These are phyloP conservation scores for Thelonectria discophora DNA, from an alignment of 2,329 filamentous ascomycete species.

Conservation along the genomic window DNA sequence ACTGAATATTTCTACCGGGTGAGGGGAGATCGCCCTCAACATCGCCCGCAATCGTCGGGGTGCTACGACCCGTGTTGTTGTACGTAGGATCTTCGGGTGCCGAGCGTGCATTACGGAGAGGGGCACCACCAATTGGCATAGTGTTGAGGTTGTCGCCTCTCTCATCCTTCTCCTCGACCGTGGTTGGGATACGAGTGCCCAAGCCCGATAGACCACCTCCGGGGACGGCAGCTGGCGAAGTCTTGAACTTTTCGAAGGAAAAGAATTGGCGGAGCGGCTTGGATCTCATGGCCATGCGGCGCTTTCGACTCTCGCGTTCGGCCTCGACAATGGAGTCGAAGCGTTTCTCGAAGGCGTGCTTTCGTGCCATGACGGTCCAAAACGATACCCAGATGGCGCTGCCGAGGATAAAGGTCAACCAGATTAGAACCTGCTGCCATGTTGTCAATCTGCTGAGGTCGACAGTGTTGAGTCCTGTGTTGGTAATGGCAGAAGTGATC, in stretches of 20 bases:
- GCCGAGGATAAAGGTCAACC: constrained; percentile 71
- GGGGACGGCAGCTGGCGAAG: constrained; percentile 23
- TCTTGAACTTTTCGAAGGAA: constrained; percentile 33
- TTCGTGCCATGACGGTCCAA: constrained; percentile 69
- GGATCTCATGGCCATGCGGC: constrained; percentile 22
- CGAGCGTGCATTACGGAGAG: constrained; percentile 31
- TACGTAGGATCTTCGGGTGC: constrained; percentile 33
- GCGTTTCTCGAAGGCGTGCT: constrained; percentile 68
- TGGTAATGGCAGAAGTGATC: constrained; percentile 71
- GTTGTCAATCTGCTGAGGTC: constrained; percentile 71
- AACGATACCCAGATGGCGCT: constrained; percentile 73
- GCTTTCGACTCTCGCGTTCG: constrained; percentile 46
- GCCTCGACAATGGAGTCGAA: constrained; percentile 62
- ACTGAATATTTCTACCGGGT: constrained; percentile 33
- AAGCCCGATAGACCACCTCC: constrained; percentile 26
- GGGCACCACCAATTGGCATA: constrained; percentile 13
- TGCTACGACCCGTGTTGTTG: constrained; percentile 34
- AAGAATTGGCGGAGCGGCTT: constrained; percentile 31
- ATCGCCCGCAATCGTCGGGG: constrained; percentile 33
- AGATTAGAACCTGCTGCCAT: constrained; percentile 74
- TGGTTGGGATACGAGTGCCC: constrained; percentile 30
- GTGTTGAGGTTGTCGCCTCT: constrained; percentile 6
- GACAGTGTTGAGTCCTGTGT: constrained; percentile 73
- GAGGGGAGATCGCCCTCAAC: constrained; percentile 13
- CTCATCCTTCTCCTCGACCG: constrained; percentile 23